Evolutionary conservation across 495 filamentous ascomycete genomes (phyloP), one percentile per base, ranked within the genome.

Genomic region (Xylaria cubensis): DNA sequence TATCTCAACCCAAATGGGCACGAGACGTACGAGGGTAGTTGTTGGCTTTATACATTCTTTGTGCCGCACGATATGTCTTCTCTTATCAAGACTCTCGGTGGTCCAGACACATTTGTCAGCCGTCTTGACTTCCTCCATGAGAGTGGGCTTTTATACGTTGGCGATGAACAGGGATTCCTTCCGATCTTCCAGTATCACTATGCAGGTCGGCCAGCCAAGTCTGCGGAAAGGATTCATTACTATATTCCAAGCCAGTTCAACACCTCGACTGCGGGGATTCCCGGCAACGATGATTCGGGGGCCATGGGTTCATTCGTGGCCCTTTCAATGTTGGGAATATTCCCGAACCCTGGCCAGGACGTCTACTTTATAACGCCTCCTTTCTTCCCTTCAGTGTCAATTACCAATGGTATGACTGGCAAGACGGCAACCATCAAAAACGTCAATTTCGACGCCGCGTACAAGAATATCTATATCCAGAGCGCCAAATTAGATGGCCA

Each of bases 101-200:
- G 90, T 0, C 80, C 83, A 1, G 83, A 87, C 3, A 75, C 78
- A 9, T 92, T 92, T 70, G 82, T 89, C 10, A 78, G 82, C 12
- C 88, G 90, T 0, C 81, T 93, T 0, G 82, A 88, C 66, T 92
- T 86, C 76, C 83, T 92, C 39, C 90, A 92, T 73, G 85, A 87
- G 50, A 80, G 80, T 41, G 86, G 87, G 4, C 83, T 92, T 17
- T 84, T 88, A 24, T 89, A 92, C 72, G 85, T 92, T 29, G 88
- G 89, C 8, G 89, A 93, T 72, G 90, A 93, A 73, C 90, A 88
- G 26, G 86, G 88, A 0, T 91, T 92, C 72, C 80, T 93, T 21
- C 87, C 88, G 0, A 82, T 91, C 9, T 92, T 85, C 73, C 88
- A 90, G 75, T 92, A 89, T 73, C 90, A 92, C 77, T 92, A 92